Percentiles rank a stretch among this genome's conserved stretches.
These are phyloP conservation scores for Porogramme epimiltina DNA, from an alignment of 1,284 basidiomycete genomes.

Conservation along the genomic window DNA sequence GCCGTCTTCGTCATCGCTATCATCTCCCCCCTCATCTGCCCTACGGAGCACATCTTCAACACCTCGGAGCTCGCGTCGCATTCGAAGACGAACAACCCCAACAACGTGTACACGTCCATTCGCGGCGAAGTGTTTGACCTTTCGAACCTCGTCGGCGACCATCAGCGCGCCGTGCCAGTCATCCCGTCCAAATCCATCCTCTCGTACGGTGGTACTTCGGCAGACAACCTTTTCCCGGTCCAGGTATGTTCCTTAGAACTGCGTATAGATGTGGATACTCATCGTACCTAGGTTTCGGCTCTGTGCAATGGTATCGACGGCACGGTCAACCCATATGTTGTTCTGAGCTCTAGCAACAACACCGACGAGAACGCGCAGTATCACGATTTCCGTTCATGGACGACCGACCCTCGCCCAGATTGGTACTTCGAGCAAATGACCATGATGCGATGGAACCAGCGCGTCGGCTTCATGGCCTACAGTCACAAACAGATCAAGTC, in stretches of 20 bases:
- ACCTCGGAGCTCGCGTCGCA: constrained; percentile 76
- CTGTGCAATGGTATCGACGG: constrained; percentile 89
- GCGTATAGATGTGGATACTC: constrained; percentile 4
- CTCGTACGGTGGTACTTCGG: constrained; percentile 81
- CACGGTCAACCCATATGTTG: constrained; percentile 29
- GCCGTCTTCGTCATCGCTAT: constrained; percentile 94
- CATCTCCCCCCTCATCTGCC: constrained; percentile 90
- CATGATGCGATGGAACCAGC: constrained; percentile 84
- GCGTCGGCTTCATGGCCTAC: constrained; percentile 89
- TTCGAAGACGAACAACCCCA: constrained; percentile 62
- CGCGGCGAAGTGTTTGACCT: constrained; percentile 95
- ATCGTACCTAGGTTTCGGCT: constrained; percentile 72
- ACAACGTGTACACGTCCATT: constrained; percentile 81
- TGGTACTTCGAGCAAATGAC: constrained; percentile 98
- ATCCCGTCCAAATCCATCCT: constrained; percentile 76
- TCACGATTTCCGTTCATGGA: constrained; percentile 92
- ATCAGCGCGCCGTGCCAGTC: constrained; percentile 72
- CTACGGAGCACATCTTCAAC: constrained; percentile 91
- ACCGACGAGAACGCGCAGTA: constrained; percentile 85
- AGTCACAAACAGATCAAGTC: constrained; percentile 79
- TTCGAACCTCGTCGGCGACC: constrained; percentile 57
- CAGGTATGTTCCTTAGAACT: constrained; percentile 57
- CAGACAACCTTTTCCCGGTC: constrained; percentile 89
- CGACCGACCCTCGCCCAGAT: constrained; percentile 90
- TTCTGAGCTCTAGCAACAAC: constrained; percentile 78